A percentile compares a stretch with the other conserved stretches of the same genome.
Evolutionary conservation across 805 yeast genomes (phyloP).

Genomic region (Scheffersomyces ergatensis): DNA sequence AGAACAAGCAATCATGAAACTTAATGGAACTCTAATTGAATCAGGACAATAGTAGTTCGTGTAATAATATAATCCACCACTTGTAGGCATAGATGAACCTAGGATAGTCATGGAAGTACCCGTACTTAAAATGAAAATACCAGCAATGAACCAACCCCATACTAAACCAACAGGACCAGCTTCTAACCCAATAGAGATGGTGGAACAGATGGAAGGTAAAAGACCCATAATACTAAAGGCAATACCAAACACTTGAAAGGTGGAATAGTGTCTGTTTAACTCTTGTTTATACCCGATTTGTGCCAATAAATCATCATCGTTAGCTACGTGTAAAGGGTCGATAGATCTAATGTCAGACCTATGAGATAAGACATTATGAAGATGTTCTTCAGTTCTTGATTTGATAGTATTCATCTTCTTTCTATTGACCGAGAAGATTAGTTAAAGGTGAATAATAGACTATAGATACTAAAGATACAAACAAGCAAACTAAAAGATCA

Average conservation of each 20-base stretch:
- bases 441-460: too few relatives aligned
- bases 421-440: too few relatives aligned
- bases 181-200: slow-evolving; percentile 46
- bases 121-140: slow-evolving; percentile 49
- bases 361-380: slow-evolving; percentile 11
- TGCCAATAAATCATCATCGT: slow-evolving; percentile 18
- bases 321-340: slow-evolving; percentile 7
- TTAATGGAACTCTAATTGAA: slow-evolving; percentile 44
- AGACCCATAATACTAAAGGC: slow-evolving; percentile 71
- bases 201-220: slow-evolving; percentile 58
- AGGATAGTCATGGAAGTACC: slow-evolving; percentile 63
- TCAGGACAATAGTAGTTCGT: slow-evolving; percentile 60
- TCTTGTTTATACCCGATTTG: slow-evolving; percentile 71
- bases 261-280: slow-evolving; percentile 55
- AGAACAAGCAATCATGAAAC: slow-evolving; percentile 61
- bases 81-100: slow-evolving; percentile 67
- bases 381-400: slow-evolving; percentile 7
- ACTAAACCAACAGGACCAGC: slow-evolving; percentile 63
- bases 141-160: slow-evolving; percentile 70
- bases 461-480: too few relatives aligned
- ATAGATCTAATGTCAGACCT: slow-evolving; percentile 14
- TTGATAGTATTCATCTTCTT: slow-evolving; percentile 1
- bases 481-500: too few relatives aligned
- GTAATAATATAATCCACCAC: slow-evolving; percentile 59
- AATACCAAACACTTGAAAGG: slow-evolving; percentile 63